Evolutionary conservation across 176 grass and related monocot species (phyloP).

Genomic region (Guadua angustifolia): DNA sequence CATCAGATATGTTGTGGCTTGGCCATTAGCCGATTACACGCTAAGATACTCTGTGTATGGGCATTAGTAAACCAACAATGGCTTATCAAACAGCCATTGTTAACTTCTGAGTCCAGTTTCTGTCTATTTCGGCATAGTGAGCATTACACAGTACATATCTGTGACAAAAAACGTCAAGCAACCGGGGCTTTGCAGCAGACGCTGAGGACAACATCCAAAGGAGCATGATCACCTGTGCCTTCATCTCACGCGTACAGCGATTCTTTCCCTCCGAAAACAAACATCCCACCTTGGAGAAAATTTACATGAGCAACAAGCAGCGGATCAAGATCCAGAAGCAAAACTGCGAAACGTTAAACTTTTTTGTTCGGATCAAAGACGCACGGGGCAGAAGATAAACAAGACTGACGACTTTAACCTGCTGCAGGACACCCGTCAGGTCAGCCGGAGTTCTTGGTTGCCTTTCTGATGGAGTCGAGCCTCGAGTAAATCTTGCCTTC

Average conservation of each 20-base stretch:
- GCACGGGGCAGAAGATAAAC: neutral
- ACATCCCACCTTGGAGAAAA: slow-evolving; percentile 67
- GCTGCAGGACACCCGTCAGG: slow-evolving; percentile 59
- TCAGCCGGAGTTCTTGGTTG: slow-evolving; percentile 55
- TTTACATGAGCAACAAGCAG: neutral
- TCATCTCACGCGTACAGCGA: slow-evolving; percentile 74
- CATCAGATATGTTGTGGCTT: neutral
- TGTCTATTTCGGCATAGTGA: neutral
- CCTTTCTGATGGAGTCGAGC: slow-evolving; percentile 64
- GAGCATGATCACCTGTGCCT: slow-evolving; percentile 84
- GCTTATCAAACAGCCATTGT: neutral
- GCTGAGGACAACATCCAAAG: slow-evolving; percentile 60
- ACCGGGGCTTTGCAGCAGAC: slow-evolving; percentile 33
- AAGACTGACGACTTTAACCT: slow-evolving; percentile 32
- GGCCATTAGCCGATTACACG: neutral
- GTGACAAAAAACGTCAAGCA: slow-evolving; percentile 11
- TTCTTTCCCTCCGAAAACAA: slow-evolving; percentile 80
- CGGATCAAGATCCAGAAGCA: neutral
- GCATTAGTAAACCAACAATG: neutral
- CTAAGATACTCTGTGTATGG: neutral
- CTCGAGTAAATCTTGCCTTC: slow-evolving; percentile 70
- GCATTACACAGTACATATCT: slow-evolving; percentile 1
- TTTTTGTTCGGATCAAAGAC: neutral
- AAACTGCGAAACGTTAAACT: neutral
- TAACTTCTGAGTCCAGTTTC: too few relatives aligned